Evolutionary conservation across 2,329 filamentous ascomycete species (phyloP).

Genomic region (Fusarium nematophilum): DNA sequence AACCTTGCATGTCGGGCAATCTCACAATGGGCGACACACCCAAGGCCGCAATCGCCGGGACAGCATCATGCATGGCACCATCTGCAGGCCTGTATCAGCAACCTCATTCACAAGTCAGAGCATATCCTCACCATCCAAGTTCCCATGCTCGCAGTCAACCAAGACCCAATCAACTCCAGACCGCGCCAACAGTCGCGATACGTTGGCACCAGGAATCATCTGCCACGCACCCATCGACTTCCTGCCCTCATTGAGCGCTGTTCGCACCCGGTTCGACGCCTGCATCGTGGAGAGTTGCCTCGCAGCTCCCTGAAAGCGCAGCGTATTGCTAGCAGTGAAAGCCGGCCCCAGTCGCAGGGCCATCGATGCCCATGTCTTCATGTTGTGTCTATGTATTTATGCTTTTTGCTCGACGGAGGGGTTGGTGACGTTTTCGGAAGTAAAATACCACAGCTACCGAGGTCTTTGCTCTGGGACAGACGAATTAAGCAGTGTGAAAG

Average conservation of each 20-base stretch:
- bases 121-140: conserved; percentile 56
- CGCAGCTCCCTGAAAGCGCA: conserved; percentile 10
- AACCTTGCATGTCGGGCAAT: conserved; percentile 62
- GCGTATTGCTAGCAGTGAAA: conserved; percentile 16
- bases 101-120: too few relatives aligned
- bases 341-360: conserved; percentile 29
- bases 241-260: conserved; percentile 59
- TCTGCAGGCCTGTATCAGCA: conserved; percentile 45
- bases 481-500: background rate
- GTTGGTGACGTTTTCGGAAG: conserved; percentile 9
- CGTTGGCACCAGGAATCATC: conserved; percentile 70
- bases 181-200: conserved; percentile 69
- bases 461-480: background rate
- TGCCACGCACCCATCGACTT: conserved; percentile 71
- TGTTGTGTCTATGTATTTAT: conserved; percentile 9
- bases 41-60: conserved; percentile 61
- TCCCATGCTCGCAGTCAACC: conserved; percentile 67
- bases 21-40: conserved; percentile 59
- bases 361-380: conserved; percentile 31
- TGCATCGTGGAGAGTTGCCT: conserved; percentile 51
- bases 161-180: conserved; percentile 75
- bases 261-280: conserved; percentile 60
- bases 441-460: background rate
- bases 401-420: background rate
- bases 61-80: conserved; percentile 64